Evolutionary conservation across 768 basidiomycete species (phyloP).

Genomic region (Glaciozyma martinii): DNA sequence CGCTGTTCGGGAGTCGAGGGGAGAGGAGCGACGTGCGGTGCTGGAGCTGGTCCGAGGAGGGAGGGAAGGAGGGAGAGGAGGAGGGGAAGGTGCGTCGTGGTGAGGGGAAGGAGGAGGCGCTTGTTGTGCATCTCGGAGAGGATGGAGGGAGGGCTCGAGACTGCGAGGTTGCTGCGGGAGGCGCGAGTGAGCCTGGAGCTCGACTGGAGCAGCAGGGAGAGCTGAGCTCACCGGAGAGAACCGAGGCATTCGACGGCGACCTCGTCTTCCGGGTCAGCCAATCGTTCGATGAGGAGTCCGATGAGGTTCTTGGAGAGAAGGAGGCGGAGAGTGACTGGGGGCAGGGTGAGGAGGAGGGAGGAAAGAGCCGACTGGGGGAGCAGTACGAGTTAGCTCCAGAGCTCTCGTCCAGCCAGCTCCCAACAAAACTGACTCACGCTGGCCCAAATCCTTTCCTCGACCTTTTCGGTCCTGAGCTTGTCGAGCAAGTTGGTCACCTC

Average conservation of each 20-base stretch:
- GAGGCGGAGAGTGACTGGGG: slow-evolving; percentile 20
- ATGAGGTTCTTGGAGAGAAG: slow-evolving; percentile 29
- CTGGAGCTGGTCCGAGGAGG: slow-evolving; percentile 10
- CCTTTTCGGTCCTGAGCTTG: slow-evolving; percentile 15
- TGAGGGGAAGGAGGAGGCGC: slow-evolving; percentile 27
- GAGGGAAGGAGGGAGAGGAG: slow-evolving; percentile 17
- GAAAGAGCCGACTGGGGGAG: slow-evolving; percentile 25
- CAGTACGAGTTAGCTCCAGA: neutral
- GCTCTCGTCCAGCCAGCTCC: too few relatives aligned
- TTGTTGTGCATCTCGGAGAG: slow-evolving; percentile 34
- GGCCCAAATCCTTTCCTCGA: slow-evolving; percentile 18
- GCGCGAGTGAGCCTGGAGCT: neutral
- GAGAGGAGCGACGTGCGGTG: slow-evolving; percentile 6
- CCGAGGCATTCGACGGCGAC: slow-evolving; percentile 26
- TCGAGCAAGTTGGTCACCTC: slow-evolving; percentile 24
- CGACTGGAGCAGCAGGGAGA: neutral
- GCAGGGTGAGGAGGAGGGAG: slow-evolving; percentile 14
- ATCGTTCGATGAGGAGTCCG: slow-evolving; percentile 28
- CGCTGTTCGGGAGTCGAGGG: slow-evolving; percentile 17
- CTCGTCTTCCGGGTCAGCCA: slow-evolving; percentile 14
- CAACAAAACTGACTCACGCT: too few relatives aligned
- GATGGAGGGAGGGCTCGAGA: slow-evolving; percentile 21
- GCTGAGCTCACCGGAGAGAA: slow-evolving; percentile 6
- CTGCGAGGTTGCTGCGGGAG: slow-evolving; percentile 25
- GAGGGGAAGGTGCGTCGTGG: slow-evolving; percentile 23